These are phyloP conservation scores for Saussurea involucrata DNA, from an alignment of 129 eudicot species.

Conservation along the genomic window DNA sequence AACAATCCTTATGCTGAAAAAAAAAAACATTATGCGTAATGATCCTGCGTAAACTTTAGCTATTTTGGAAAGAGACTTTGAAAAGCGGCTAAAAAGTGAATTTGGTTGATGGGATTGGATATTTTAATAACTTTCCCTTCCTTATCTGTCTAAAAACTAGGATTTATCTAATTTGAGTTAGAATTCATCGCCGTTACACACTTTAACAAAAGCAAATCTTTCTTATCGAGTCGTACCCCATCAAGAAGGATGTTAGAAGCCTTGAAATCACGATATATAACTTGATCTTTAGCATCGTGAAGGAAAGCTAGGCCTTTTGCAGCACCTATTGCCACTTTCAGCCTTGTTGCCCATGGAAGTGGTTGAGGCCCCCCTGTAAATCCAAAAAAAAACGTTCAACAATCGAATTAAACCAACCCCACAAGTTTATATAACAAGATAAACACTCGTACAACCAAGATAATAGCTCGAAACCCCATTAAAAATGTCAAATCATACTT, in stretches of 20 bases:
- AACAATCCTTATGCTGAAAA: no score
- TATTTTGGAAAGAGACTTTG: no score
- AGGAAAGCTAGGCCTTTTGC: constrained; percentile 85
- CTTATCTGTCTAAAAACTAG: background rate
- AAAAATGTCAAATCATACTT: constrained; percentile 38
- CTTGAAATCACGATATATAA: constrained; percentile 89
- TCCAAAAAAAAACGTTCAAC: constrained; percentile 14
- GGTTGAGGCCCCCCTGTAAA: constrained; percentile 85
- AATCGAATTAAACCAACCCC: background rate
- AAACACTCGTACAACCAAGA: background rate
- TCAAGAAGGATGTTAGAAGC: constrained; percentile 93
- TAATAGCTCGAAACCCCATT: background rate
- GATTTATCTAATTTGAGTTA: background rate
- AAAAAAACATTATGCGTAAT: no score
- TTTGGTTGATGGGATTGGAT: no score
- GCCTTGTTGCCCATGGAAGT: constrained; percentile 84
- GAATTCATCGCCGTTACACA: background rate
- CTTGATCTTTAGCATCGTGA: constrained; percentile 84
- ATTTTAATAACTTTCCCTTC: no score
- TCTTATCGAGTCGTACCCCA: constrained; percentile 42
- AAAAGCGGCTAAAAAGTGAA: no score
- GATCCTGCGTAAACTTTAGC: no score
- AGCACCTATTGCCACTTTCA: constrained; percentile 93
- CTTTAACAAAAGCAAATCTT: background rate
- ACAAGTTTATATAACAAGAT: background rate